These are phyloP conservation scores for Aspergillus pseudonomiae DNA, from an alignment of 2,329 filamentous ascomycete genomes.

Conservation along the genomic window DNA sequence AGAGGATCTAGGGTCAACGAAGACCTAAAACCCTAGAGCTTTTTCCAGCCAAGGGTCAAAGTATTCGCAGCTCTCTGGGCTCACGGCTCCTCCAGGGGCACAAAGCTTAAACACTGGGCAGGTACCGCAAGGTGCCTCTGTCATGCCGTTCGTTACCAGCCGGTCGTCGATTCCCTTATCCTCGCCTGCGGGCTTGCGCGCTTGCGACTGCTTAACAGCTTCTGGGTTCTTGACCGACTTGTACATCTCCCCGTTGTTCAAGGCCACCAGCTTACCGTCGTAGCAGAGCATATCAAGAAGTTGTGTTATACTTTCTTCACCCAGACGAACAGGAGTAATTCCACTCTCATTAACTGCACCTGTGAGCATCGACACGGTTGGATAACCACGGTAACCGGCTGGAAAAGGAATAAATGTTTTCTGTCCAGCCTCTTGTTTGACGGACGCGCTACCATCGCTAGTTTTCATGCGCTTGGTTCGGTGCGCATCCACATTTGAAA, in stretches of 20 bases:
- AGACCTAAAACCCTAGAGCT: slow-evolving; percentile 38
- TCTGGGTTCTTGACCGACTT: slow-evolving; percentile 47
- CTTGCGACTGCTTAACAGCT: slow-evolving; percentile 37
- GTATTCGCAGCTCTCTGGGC: slow-evolving; percentile 87
- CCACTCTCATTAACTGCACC: slow-evolving; percentile 69
- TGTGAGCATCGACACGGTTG: slow-evolving; percentile 78
- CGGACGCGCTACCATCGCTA: slow-evolving; percentile 34
- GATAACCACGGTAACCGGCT: slow-evolving; percentile 74
- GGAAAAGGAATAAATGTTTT: slow-evolving; percentile 55
- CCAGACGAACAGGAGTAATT: slow-evolving; percentile 70
- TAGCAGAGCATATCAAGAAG: slow-evolving; percentile 86
- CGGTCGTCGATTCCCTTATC: slow-evolving; percentile 42
- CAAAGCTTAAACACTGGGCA: slow-evolving; percentile 95
- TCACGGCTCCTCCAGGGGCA: slow-evolving; percentile 86
- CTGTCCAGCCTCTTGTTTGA: slow-evolving; percentile 31
- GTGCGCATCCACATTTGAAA: slow-evolving; percentile 37
- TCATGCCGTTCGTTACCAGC: slow-evolving; percentile 71
- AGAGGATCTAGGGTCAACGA: background rate
- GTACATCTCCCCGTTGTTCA: slow-evolving; percentile 56
- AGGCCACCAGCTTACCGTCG: slow-evolving; percentile 77
- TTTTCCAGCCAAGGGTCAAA: slow-evolving; percentile 78
- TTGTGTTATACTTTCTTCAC: slow-evolving; percentile 77
- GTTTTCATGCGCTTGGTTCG: slow-evolving; percentile 48
- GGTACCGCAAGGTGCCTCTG: slow-evolving; percentile 84
- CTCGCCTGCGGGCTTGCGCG: slow-evolving; percentile 34